Evolutionary conservation across 2,329 filamentous ascomycete species (phyloP), one percentile per base, ranked within the genome.

Genomic region (Neonectria faginata): DNA sequence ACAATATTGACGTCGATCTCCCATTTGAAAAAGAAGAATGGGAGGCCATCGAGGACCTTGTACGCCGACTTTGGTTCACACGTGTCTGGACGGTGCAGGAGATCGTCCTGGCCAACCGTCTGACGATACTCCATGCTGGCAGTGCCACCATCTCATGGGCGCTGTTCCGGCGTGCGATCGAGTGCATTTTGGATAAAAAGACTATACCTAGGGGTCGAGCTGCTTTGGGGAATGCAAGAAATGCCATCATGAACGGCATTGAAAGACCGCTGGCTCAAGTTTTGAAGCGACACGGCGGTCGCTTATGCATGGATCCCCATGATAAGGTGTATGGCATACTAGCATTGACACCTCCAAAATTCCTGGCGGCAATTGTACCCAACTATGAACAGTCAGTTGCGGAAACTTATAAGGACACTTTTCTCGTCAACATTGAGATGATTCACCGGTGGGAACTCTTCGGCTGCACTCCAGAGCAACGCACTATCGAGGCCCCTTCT

Each of bases 321-420:
- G 60, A 63, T 48, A 63, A 58, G 41, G 22, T 63, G 18, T 63
- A 63, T 45, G 60, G 60, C 3, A 57, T 58, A 25, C 41, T 63
- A 2, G 60, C 39, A 7, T 29, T 63, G 12, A 29, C 48, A 12
- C 55, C 60, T 12, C 42, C 60, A 4, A 53, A 31, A 7, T 47
- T 63, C n/a, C 2, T 27, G 14, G 29, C 18, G 11, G 25, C 27
- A 8, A 63, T 50, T 14, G 45, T 22, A 7, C 54, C 60, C 2
- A 29, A 44, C 31, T 59, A 63, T 25, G 14, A 31, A 8, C n/a
- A 58, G 12, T 18, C 60, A 2, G 41, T 55, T 4, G 27, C 22
- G 9, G 41, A 54, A 8, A 55, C 44, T 3, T 63, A 58, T n/a
- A 54, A 54, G 22, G 20, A 45, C 16, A 31, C 55, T 9, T 39